Evolutionary conservation across 106 monocot species (phyloP), one percentile per base, ranked within the genome.

Genomic region (Dioscorea zingiberensis): DNA sequence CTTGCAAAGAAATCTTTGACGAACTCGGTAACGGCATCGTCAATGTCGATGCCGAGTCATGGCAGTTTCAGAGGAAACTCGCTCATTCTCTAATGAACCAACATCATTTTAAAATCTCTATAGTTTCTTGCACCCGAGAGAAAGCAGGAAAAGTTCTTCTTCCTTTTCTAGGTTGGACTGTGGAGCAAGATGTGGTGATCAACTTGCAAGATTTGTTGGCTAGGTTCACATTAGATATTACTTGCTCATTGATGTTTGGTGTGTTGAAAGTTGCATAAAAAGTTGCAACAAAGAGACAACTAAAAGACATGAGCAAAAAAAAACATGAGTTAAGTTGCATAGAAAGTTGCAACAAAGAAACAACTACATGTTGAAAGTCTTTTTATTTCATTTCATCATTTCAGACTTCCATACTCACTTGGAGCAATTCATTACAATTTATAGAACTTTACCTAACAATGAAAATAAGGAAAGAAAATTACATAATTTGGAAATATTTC

Each of bases 131-230:
- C 18, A 74, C 17, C 26, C 32, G 44, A 38, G 25, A 53, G n/a
- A 80, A 75, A 57, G 59, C 53, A 57, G 58, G 49, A 54, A 59
- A 53, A 14, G 25, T 28, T 2, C 47, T 80, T 1, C 3, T 80
- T 11, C 74, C 74, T 18, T 45, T 74, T 4, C 57, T 74, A 5
- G 9, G 21, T 21, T 48, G 25, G 7, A 4, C 54, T 0, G 73
- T 60, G 0, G 27, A 24, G 27, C 21, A 23, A 32, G 55, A 47
- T n/a, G n/a, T n/a, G n/a, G n/a, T n/a, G 2, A 15, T 73, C 16
- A 62, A 79, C 58, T 27, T 81, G 67, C 62, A 76, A n/a, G 76
- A 81, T 18, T 56, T 76, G 55, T 68, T 72, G 28, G 21, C 59
- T 12, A 60, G 76, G 51, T 44, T 81, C 19, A 71, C 81, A 13